A percentile compares a stretch with the other conserved stretches of the same genome.
Evolutionary conservation across 1,284 basidiomycete species (phyloP).

Genomic region (Pholiota adiposa): DNA sequence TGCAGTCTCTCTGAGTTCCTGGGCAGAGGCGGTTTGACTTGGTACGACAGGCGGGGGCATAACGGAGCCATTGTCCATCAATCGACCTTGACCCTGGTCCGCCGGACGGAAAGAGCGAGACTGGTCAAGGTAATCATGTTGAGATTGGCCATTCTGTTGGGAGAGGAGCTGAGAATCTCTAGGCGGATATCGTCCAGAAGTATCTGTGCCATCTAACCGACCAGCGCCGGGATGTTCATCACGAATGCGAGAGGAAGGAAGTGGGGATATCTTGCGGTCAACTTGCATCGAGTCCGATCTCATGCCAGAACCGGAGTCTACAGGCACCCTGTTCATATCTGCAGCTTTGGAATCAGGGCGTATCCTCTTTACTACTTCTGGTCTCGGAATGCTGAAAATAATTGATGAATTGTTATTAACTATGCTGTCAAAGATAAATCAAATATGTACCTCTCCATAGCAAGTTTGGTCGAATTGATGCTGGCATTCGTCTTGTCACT

Average conservation of each 20-base stretch:
- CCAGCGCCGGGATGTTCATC: slow-evolving; percentile 10
- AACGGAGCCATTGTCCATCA: slow-evolving; percentile 37
- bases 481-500: slow-evolving; percentile 30
- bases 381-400: slow-evolving; percentile 63
- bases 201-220: slow-evolving; percentile 10
- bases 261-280: slow-evolving; percentile 15
- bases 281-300: slow-evolving; percentile 12
- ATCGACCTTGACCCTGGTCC: slow-evolving; percentile 36
- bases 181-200: slow-evolving; percentile 16
- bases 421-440: too few species aligned
- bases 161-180: slow-evolving; percentile 20
- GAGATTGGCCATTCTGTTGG: slow-evolving; percentile 25
- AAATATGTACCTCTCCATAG: slow-evolving; percentile 77
- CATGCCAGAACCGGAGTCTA: slow-evolving; percentile 22
- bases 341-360: slow-evolving; percentile 53
- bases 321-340: slow-evolving; percentile 42
- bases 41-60: slow-evolving; percentile 83
- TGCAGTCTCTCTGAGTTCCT: slow-evolving; percentile 79
- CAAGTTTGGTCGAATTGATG: slow-evolving; percentile 50
- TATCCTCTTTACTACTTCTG: slow-evolving; percentile 76
- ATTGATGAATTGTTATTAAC: slow-evolving; percentile 1
- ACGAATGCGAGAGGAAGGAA: slow-evolving; percentile 10
- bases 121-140: slow-evolving; percentile 44
- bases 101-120: slow-evolving; percentile 39
- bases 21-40: slow-evolving; percentile 79